phyloP scores from a whole-genome alignment of 192 early-diverging fungal genomes.

The Rhizophagus sp. region DNA sequence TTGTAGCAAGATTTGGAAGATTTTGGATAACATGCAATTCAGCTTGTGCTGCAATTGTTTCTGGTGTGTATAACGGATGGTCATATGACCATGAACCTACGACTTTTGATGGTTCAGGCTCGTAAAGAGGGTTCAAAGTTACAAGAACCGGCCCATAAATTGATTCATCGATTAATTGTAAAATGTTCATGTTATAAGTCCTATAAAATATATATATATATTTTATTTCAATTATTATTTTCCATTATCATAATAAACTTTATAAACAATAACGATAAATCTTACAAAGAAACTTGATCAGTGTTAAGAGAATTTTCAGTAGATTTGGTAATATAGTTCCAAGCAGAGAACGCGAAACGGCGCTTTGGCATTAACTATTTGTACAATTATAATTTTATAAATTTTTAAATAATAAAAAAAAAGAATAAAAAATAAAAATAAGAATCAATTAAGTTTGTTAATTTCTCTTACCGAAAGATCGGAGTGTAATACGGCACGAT shows the following conservation, averaged over 20 bases:
- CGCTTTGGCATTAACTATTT: constrained; percentile 55
- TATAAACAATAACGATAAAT: not conserved
- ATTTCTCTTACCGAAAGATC: constrained; percentile 39
- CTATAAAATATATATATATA: constrained; percentile 39
- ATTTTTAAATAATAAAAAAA: not conserved
- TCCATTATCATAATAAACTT: not conserved
- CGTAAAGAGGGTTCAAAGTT: constrained; percentile 57
- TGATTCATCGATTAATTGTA: constrained; percentile 52
- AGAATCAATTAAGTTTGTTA: not conserved
- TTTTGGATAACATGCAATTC: constrained; percentile 52
- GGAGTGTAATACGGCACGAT: constrained; percentile 55
- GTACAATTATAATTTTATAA: not conserved
- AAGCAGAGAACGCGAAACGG: constrained; percentile 48
- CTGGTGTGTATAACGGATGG: constrained; percentile 50
- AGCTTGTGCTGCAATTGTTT: constrained; percentile 51
- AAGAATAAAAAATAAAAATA: not conserved
- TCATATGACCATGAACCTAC: constrained; percentile 52
- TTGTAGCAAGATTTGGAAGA: constrained; percentile 33
- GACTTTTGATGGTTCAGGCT: constrained; percentile 44
- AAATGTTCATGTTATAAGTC: constrained; percentile 67
- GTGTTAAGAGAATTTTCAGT: constrained; percentile 13
- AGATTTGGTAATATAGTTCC: constrained; percentile 61
- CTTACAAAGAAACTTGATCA: constrained; percentile 28
- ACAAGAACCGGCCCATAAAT: constrained; percentile 56
- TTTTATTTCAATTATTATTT: constrained; percentile 20